These are phyloP conservation scores for Botrytis cinerea DNA, from an alignment of 2,329 filamentous ascomycete species.

Conservation along the genomic window DNA sequence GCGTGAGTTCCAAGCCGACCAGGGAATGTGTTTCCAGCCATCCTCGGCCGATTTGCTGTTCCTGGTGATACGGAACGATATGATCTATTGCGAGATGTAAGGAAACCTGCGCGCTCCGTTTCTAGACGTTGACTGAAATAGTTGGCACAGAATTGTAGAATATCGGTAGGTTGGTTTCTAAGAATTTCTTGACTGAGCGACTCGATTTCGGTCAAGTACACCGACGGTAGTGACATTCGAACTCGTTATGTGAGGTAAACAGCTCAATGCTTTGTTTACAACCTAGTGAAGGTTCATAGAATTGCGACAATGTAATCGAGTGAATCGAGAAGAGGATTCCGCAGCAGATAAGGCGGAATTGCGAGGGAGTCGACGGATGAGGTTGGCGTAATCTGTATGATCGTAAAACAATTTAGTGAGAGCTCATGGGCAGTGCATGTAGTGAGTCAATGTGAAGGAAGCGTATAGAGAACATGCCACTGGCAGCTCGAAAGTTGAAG, in stretches of 20 bases:
- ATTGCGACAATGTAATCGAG: background rate
- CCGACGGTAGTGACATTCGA: constrained; percentile 52
- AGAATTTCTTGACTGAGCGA: constrained; percentile 62
- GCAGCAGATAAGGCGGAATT: constrained; percentile 13
- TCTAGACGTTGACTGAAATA: constrained; percentile 67
- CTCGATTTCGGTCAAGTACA: constrained; percentile 64
- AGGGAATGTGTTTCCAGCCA: constrained; percentile 76
- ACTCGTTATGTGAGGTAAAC: constrained; percentile 11
- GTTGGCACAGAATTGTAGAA: constrained; percentile 70
- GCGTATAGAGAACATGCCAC: background rate
- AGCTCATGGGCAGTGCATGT: background rate
- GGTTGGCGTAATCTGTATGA: constrained; percentile 9
- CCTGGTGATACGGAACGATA: constrained; percentile 41
- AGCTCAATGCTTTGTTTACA: constrained; percentile 22
- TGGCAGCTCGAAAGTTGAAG: background rate
- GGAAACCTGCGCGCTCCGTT: constrained; percentile 60
- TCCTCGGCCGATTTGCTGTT: constrained; percentile 45
- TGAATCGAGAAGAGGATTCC: constrained; percentile 11
- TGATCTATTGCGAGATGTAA: constrained; percentile 43
- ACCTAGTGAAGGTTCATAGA: constrained; percentile 10
- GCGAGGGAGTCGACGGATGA: constrained; percentile 4
- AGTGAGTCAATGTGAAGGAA: background rate
- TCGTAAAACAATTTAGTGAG: constrained; percentile 12
- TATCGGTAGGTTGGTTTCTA: constrained; percentile 60
- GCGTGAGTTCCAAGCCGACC: constrained; percentile 67